Evolutionary conservation across 2,329 filamentous ascomycete genomes (phyloP).

Genomic region (Westerdykella ornata): DNA sequence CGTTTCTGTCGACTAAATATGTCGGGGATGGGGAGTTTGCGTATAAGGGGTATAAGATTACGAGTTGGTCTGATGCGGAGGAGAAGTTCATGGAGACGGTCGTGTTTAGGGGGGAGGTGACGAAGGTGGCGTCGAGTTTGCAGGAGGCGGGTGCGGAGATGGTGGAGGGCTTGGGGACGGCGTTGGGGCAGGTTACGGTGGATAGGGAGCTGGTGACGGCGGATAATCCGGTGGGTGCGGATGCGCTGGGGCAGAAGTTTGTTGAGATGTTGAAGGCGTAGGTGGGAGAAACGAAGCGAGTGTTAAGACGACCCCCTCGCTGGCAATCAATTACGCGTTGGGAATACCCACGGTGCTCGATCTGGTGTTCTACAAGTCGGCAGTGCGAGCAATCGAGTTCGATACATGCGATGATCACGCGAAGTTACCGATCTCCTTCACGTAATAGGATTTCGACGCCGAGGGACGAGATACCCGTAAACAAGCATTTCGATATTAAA

Average conservation of each 20-base stretch:
- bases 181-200: conserved; percentile 39
- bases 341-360: no score
- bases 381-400: no score
- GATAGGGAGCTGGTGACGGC: conserved; percentile 38
- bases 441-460: no score
- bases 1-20: conserved; percentile 39
- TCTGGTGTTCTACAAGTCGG: no score
- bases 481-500: no score
- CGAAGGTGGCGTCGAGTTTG: conserved; percentile 39
- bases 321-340: no score
- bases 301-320: no score
- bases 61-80: conserved; percentile 42
- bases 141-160: conserved; percentile 40
- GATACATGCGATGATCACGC: no score
- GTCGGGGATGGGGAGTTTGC: conserved; percentile 35
- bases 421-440: no score
- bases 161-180: conserved; percentile 39
- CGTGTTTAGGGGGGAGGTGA: conserved; percentile 37
- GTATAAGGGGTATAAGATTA: conserved; percentile 44
- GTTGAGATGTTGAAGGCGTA: conserved; percentile 25
- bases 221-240: conserved; percentile 30
- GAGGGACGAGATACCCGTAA: no score
- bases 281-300: neutral
- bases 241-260: conserved; percentile 28
- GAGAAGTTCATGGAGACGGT: conserved; percentile 44